Conservation (phyloP, 2,329 filamentous ascomycete genomes). For the Hypoxylon sp. region DNA sequence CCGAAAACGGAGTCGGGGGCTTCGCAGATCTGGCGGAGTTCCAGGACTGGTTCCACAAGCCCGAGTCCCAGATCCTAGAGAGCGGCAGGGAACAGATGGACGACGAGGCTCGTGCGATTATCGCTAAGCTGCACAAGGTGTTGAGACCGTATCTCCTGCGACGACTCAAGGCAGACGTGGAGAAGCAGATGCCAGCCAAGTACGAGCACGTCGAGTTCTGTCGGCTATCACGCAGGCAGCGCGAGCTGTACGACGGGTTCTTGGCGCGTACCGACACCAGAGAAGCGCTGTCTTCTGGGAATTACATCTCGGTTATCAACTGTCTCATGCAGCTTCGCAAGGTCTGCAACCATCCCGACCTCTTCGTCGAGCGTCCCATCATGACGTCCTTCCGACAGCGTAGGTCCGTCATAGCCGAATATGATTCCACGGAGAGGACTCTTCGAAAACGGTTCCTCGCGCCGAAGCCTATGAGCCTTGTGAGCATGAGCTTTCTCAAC, state of each 20-base stretch:
- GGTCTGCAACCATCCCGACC: slow-evolving; percentile 97
- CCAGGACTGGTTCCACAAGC: slow-evolving; percentile 93
- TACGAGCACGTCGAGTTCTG: slow-evolving; percentile 98
- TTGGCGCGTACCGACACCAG: slow-evolving; percentile 89
- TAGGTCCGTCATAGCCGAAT: slow-evolving; percentile 77
- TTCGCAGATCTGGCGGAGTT: slow-evolving; percentile 97
- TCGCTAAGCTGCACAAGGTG: slow-evolving; percentile 92
- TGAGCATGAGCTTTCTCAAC: slow-evolving; percentile 81
- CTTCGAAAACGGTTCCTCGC: slow-evolving; percentile 72
- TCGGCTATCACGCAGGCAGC: slow-evolving; percentile 90
- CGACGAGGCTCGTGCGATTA: slow-evolving; percentile 89
- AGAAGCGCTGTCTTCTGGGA: slow-evolving; percentile 87
- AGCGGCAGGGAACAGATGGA: slow-evolving; percentile 94
- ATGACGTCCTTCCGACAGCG: slow-evolving; percentile 96
- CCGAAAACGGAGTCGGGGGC: slow-evolving; percentile 83
- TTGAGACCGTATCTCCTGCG: slow-evolving; percentile 90
- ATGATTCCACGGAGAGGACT: slow-evolving; percentile 73
- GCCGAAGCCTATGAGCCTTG: slow-evolving; percentile 66
- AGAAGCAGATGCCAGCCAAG: slow-evolving; percentile 98
- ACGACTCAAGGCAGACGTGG: slow-evolving; percentile 92
- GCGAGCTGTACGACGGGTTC: slow-evolving; percentile 96
- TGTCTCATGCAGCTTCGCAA: slow-evolving; percentile 97
- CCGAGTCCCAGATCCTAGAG: slow-evolving; percentile 94
- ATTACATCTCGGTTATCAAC: slow-evolving; percentile 97
- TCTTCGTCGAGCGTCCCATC: slow-evolving; percentile 95